Evolutionary conservation across 108 stramenopile genomes (phyloP).

Genomic region (Licmophora abbreviata): DNA sequence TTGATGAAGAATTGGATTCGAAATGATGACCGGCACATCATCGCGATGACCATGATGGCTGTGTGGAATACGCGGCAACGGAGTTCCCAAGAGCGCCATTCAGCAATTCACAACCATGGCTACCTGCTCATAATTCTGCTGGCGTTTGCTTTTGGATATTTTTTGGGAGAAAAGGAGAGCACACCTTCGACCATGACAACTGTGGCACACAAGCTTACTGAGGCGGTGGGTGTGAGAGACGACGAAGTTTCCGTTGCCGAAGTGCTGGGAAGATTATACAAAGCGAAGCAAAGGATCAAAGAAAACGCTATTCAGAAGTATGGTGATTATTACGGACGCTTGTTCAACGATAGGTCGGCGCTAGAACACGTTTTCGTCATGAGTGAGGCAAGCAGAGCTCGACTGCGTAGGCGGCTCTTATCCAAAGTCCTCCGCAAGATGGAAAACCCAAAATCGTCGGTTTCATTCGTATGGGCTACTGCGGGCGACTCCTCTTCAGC

Average conservation of each 20-base stretch:
- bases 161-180: not conserved
- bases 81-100: too few relatives aligned
- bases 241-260: not conserved
- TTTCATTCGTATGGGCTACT: slow-evolving; percentile 55
- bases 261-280: not conserved
- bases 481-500: slow-evolving; percentile 75
- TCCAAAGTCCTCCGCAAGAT: not conserved
- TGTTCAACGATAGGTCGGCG: not conserved
- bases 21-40: too few relatives aligned
- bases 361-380: not conserved
- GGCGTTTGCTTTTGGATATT: not conserved
- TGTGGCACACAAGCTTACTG: not conserved
- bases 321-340: slow-evolving; percentile 2
- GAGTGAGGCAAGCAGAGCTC: not conserved
- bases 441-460: not conserved
- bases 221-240: not conserved
- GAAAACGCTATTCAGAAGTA: not conserved
- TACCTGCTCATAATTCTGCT: not conserved
- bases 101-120: too few relatives aligned
- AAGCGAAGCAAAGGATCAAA: not conserved
- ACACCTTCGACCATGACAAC: not conserved
- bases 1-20: too few relatives aligned
- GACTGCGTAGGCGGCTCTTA: not conserved
- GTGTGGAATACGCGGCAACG: too few relatives aligned
- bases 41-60: too few relatives aligned